phyloP scores from a whole-genome alignment of 345 rosid species.

The Eucalyptus sp. region DNA sequence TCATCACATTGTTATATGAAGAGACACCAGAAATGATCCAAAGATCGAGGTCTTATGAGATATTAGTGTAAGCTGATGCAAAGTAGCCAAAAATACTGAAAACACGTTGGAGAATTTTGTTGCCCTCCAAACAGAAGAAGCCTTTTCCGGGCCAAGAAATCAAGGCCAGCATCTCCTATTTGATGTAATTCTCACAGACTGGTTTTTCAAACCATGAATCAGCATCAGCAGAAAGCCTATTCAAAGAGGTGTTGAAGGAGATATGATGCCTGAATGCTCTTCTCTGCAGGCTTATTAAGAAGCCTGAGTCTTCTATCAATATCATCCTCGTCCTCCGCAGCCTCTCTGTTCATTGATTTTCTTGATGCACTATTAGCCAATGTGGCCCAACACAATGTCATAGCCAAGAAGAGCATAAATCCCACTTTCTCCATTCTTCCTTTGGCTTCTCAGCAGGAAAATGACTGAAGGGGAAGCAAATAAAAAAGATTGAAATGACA shows the following conservation, averaged over 20 bases:
- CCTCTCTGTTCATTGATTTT: neutral
- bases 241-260: neutral
- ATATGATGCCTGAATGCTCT: conserved; percentile 16
- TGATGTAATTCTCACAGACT: neutral
- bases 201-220: neutral
- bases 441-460: neutral
- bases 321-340: neutral
- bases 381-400: neutral
- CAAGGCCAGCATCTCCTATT: neutral
- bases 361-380: neutral
- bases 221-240: neutral
- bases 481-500: neutral
- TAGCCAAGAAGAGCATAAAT: neutral
- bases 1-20: neutral
- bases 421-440: neutral
- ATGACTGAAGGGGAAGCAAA: neutral
- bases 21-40: neutral
- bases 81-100: neutral
- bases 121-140: neutral
- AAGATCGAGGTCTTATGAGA: neutral
- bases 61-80: neutral
- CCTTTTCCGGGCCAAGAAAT: neutral
- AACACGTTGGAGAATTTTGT: neutral
- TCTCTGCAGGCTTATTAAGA: conserved; percentile 39
- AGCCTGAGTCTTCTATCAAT: conserved; percentile 18